Evolutionary conservation across 495 filamentous ascomycete genomes (phyloP), one percentile per base, ranked within the genome.

Genomic region (Penicillium mononematosum): DNA sequence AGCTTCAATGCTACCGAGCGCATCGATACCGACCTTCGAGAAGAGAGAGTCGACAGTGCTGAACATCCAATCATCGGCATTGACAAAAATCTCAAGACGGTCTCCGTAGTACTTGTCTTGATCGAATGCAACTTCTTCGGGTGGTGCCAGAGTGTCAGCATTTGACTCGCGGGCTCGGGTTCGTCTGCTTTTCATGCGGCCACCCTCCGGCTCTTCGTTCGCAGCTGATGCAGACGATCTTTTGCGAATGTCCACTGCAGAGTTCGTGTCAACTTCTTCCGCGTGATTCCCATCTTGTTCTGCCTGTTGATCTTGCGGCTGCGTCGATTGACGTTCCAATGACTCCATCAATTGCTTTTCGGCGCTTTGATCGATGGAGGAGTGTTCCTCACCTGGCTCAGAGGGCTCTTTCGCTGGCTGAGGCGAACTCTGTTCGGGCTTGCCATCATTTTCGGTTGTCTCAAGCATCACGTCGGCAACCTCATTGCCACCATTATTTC

Each of bases 21-120:
- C 71, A 43, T 80, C 78, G 16, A 91, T 78, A 0, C 83, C 86
- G 20, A 92, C 62, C 53, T 87, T 88, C 22, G 82, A 81, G 16
- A 94, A 75, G 19, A 92, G 70, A 53, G 83, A 80, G 31, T 82
- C 81, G 12, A 86, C 79, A 45, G 84, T 86, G 44, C 83, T 81
- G 60, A 94, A 94, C 48, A 93, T 78, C 68, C 84, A 85, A 51
- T 89, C 81, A 67, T 96, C 92, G 6, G 87, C 87, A 55, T 85
- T 80, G 45, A 84, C 76, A 49, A 84, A 87, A 0, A 79, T 74
- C 60, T 88, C 83, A 5, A 95, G 71, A 52, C 89, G 85, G 48
- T 87, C 85, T 50, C 88, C 86, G 53, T 85, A 84, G 55, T 89
- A 84, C 11, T 84, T 87, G n/a, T 80, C 78, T 32, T 84, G 81